Percentiles rank a stretch among this genome's conserved stretches.
Evolutionary conservation across 208 protist species (phyloP).

Genomic region (Leishmania tropica): DNA sequence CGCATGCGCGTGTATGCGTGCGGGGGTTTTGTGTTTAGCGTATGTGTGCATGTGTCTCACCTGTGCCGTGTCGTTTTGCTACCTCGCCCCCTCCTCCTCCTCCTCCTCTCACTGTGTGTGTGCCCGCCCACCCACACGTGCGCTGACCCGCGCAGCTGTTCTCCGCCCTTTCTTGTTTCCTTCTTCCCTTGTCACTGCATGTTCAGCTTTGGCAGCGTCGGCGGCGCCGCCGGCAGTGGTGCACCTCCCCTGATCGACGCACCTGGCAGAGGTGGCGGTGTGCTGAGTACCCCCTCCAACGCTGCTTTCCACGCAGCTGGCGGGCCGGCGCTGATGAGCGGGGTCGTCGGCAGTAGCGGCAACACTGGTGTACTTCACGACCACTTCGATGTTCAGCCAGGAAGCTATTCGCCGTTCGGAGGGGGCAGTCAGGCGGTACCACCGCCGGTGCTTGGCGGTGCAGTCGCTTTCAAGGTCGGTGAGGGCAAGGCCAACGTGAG

Average conservation of each 20-base stretch:
- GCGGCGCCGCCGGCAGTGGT: background rate
- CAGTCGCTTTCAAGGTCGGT: background rate
- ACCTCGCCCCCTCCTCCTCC: background rate
- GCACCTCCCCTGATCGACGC: background rate
- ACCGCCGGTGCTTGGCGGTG: background rate
- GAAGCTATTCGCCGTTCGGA: background rate
- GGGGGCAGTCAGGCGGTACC: background rate
- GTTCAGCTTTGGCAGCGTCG: constrained; percentile 9
- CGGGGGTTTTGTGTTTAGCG: background rate
- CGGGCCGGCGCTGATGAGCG: background rate
- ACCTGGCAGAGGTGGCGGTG: constrained; percentile 6
- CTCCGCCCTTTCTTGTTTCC: background rate
- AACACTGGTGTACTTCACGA: background rate
- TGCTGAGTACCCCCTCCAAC: constrained; percentile 9
- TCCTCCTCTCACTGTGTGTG: background rate
- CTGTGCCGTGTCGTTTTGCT: background rate
- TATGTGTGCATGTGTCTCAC: too few species aligned
- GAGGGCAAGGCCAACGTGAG: background rate
- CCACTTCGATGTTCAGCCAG: background rate
- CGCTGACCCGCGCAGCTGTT: background rate
- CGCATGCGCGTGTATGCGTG: background rate
- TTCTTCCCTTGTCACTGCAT: background rate
- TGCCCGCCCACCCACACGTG: background rate
- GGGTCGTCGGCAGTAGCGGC: background rate
- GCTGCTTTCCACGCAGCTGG: background rate